Evolutionary conservation across 202 grass and related monocot species (phyloP), one percentile per base, ranked within the genome.

Genomic region (Musa balbisiana): DNA sequence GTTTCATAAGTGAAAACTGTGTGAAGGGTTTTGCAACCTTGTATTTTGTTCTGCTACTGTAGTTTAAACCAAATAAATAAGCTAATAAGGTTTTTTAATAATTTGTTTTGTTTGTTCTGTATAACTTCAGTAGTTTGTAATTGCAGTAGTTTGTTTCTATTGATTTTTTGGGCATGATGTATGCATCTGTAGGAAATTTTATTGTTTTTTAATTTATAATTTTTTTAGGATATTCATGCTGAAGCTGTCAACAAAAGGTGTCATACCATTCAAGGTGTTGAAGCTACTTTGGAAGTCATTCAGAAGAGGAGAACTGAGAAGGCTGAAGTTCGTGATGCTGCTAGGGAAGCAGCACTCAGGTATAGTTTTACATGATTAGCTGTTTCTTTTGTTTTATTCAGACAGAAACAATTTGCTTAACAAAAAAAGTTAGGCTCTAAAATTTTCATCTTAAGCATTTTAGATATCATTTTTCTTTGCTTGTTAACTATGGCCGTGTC

Each of bases 221-320:
- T 72, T 24, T 25, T 21, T 17, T 8, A 91, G 88, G 82, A 91
- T 74, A 87, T 91, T 70, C 88, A 91, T 76, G 88, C 88, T 78
- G 88, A 91, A 81, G 76, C 88, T 78, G 76, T 82, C 11, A 87
- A 80, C 80, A 91, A 87, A 69, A 91, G 80, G 77, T 69, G 82
- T 8, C 82, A 82, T 27, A 75, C 88, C 33, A 90, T 83, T 91
- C 88, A 67, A 67, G 85, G 24, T 91, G 79, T 87, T 60, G 84
- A 82, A 62, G 79, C 82, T 66, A 87, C 82, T n/a, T 67, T 90
- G 76, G 84, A 84, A 77, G 88, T 87, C 65, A 84, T 90, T 64
- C 82, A 90, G 55, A 84, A 87, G 79, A 90, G 84, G 79, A 82
- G 85, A 64, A 84, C 79, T 12, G 88, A 84, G 82, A 87, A 87